These are phyloP conservation scores for Tuber aestivum DNA, from an alignment of 495 filamentous ascomycete species.

Conservation along the genomic window DNA sequence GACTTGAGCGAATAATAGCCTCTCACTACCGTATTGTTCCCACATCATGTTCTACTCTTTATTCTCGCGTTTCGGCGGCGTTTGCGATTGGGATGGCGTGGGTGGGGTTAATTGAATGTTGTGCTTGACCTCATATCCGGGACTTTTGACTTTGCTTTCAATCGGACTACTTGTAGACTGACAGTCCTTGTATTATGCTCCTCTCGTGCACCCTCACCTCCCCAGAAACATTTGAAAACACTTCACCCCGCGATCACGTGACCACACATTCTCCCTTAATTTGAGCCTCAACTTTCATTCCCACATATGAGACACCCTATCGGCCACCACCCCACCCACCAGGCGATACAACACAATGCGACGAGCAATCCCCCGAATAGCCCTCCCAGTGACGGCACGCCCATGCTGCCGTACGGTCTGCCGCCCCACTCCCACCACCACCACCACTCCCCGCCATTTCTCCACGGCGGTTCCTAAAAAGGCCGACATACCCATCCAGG, in stretches of 20 bases:
- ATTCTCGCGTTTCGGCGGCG: background rate
- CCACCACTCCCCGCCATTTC: background rate
- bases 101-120: background rate
- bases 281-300: background rate
- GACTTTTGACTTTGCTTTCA: background rate
- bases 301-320: background rate
- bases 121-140: background rate
- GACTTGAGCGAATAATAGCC: constrained; percentile 50
- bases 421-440: background rate
- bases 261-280: background rate
- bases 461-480: constrained; percentile 7
- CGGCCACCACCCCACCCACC: background rate
- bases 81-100: background rate
- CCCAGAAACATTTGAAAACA: background rate
- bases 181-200: background rate
- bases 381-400: background rate
- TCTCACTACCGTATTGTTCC: background rate
- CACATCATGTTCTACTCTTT: background rate
- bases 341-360: constrained; percentile 16
- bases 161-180: background rate
- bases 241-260: background rate
- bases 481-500: constrained; percentile 5
- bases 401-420: background rate
- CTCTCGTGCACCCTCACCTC: background rate
- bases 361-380: constrained; percentile 12